Base-by-base conservation (phyloP, 192 early-diverging fungal genomes). In the Chytriomyces sp. region DNA sequence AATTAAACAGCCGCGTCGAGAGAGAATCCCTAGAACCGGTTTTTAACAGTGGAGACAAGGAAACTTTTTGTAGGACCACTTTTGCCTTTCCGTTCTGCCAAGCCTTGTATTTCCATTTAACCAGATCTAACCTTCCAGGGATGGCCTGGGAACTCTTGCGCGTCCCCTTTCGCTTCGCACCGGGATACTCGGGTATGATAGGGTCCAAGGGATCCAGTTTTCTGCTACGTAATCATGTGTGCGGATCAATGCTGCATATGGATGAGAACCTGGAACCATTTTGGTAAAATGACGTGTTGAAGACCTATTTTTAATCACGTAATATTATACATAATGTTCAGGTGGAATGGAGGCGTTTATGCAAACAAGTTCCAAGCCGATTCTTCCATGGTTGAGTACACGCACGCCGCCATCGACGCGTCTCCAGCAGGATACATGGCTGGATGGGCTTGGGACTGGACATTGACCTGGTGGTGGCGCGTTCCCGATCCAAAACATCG, bases 81-180 rank as follows among this genome's bases (percentile, higher is more conserved):
- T 37, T 62, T 49, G 14, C 44, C 44, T 22, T 22, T n/a, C 44
- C 17, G 17, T 22, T 49, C 3, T 49, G 44, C 14, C 22, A 22
- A 3, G 44, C 44, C 22, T 1, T 2, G 14, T 49, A n/a, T 49
- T 49, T 49, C 22, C 22, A n/a, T 49, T 74, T 89, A 89, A 89
- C 22, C 22, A 2, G 0, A n/a, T 0, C 17, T 14, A 22, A 22
- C 22, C 17, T 49, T 49, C 22, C 44, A 49, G 44, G 89, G 89
- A 79, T 82, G 19, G 85, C 82, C 4, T 85, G 76, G 66, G 89
- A 90, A 72, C 80, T 90, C 81, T 62, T 80, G 17, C 75, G 86
- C 26, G 84, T 84, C 19, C 88, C 84, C 0, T 89, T 82, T 67
- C 71, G 75, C 7, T 90, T 87, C 38, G 65, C 83, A 25, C 81